phyloP scores from a whole-genome alignment of 2,329 filamentous ascomycete genomes.

The Hymenoscyphus occultus region DNA sequence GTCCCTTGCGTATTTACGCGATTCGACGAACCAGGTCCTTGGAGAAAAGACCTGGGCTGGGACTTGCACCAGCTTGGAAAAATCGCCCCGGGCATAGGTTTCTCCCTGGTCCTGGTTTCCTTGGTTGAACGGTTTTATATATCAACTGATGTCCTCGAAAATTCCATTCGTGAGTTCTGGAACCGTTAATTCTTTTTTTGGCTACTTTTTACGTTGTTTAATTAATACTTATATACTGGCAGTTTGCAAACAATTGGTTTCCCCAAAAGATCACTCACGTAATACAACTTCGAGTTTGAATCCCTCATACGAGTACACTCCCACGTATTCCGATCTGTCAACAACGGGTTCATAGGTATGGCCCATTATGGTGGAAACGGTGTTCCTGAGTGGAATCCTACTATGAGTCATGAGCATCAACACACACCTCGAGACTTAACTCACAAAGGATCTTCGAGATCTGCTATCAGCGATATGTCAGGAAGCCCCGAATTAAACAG shows the following conservation, averaged over 20 bases:
- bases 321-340: not conserved
- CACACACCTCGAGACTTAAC: constrained; percentile 9
- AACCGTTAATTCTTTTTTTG: not conserved
- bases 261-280: not conserved
- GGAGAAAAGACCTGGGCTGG: not conserved
- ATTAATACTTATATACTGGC: not conserved
- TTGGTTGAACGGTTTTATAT: not conserved
- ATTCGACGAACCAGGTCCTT: not conserved
- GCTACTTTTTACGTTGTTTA: not conserved
- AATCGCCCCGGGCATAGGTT: not conserved
- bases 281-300: not conserved
- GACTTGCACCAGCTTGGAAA: not conserved
- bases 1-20: not conserved
- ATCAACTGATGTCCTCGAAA: not conserved
- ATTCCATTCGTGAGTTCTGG: not conserved
- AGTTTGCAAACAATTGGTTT: not conserved
- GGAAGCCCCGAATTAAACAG: constrained; percentile 19
- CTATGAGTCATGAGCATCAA: constrained; percentile 10
- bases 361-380: constrained; percentile 26
- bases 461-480: constrained; percentile 10
- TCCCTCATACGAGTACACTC: not conserved
- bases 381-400: constrained; percentile 22
- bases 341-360: constrained; percentile 17
- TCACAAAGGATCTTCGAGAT: constrained; percentile 12
- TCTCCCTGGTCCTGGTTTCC: not conserved